Evolutionary conservation across 768 basidiomycete genomes (phyloP).

Genomic region (Pleurotus djamor): DNA sequence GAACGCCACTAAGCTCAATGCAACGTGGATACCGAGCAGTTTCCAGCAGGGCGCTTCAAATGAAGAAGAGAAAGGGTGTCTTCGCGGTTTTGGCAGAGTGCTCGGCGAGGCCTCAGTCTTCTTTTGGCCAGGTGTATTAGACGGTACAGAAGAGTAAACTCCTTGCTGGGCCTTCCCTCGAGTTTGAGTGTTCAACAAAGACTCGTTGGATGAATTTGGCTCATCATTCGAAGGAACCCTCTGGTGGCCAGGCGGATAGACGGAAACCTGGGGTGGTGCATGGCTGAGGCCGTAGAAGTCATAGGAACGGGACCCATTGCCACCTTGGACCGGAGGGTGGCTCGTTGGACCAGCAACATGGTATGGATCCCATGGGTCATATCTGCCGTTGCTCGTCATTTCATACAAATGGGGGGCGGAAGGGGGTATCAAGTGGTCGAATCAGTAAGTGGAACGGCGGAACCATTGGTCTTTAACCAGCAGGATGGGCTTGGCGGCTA

Average conservation of each 20-base stretch:
- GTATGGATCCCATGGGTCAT: background rate
- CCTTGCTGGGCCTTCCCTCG: background rate
- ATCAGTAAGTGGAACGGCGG: background rate
- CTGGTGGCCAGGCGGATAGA: background rate
- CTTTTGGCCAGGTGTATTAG: background rate
- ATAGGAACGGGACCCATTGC: background rate
- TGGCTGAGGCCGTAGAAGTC: background rate
- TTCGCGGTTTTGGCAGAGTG: background rate
- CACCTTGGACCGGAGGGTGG: background rate
- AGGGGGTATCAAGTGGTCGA: background rate
- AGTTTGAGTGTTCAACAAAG: background rate
- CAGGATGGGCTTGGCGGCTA: background rate
- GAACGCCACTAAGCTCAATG: conserved; percentile 1
- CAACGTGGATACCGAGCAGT: background rate
- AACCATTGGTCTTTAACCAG: background rate
- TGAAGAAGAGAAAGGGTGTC: background rate
- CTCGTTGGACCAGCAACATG: background rate
- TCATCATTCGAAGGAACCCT: background rate
- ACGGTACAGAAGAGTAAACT: background rate
- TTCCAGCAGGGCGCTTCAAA: conserved; percentile 3
- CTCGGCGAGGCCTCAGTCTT: background rate
- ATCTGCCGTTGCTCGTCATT: background rate
- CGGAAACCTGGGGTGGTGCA: background rate
- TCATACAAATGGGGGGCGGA: background rate
- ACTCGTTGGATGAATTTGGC: background rate